Base-by-base conservation (phyloP, 2,329 filamentous ascomycete species). In the Purpureocillium lavendulum region DNA sequence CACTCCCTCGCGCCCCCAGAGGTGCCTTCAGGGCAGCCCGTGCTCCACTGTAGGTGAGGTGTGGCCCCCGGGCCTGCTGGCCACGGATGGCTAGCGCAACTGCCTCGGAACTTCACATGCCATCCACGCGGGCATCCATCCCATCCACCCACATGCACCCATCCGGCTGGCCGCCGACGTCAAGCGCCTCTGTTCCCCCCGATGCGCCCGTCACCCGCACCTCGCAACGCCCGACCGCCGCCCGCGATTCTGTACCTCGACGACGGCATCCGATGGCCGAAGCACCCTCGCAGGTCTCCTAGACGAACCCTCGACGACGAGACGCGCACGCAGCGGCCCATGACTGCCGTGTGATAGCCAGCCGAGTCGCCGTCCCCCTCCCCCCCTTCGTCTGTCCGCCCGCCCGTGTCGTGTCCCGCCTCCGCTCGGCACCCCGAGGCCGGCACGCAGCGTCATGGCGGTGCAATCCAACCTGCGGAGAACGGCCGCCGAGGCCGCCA, bases 401-500 rank as follows among this genome's bases (percentile, higher is more conserved):
- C n/a, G n/a, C n/a, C n/a, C n/a, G n/a, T n/a, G 13, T 14, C n/a
- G 11, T 34, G 32, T 34, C 14, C 13, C 11, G 14, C 32, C 32
- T 9, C 32, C 7, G 15, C 30, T 32, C 30, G 30, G 30, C 30
- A 32, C 5, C 30, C 33, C 40, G 40, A 26, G 21, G 21, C 10
- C 21, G 21, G 10, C 21, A 26, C 21, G 21, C 21, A 26, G 38
- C 45, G 44, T 37, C 43, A 96, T 96, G 90, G 86, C 87, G 46
- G 83, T 73, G 47, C 89, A 94, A 67, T 96, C 90, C 40, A 95
- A 84, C 5, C 72, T 96, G 51, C 79, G 80, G 49, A 69, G 71
- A 50, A 73, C 75, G 50, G 72, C 69, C 35, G 73, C 77, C 50
- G 75, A 84, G 60, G 80, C 84, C 61, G 75, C 82, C 53, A 67